These are phyloP conservation scores for Novymonas esmeraldas DNA, from an alignment of 208 protist species.

Conservation along the genomic window DNA sequence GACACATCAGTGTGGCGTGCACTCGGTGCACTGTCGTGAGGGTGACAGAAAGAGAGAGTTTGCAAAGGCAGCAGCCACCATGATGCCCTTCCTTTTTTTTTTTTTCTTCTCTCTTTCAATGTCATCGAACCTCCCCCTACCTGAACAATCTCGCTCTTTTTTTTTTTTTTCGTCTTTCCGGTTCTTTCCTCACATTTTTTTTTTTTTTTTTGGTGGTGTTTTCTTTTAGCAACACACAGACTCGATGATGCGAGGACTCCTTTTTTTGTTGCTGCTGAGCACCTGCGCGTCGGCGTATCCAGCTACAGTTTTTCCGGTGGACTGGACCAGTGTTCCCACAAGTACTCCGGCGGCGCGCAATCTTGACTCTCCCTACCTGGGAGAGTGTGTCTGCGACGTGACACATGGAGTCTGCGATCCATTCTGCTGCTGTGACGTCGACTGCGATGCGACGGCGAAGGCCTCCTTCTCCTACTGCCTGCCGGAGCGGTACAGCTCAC, in stretches of 20 bases:
- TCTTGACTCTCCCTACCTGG: constrained; percentile 77
- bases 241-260: constrained; percentile 1
- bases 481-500: constrained; percentile 50
- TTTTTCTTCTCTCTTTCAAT: no score
- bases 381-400: constrained; percentile 75
- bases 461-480: constrained; percentile 57
- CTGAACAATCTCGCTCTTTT: not conserved
- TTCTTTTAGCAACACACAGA: not conserved
- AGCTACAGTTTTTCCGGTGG: constrained; percentile 31
- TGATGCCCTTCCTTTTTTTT: no score
- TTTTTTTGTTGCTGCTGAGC: not conserved
- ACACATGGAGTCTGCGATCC: constrained; percentile 69
- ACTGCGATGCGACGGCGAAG: constrained; percentile 44
- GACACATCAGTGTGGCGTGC: no score
- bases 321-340: constrained; percentile 47
- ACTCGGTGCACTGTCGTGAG: no score
- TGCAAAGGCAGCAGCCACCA: no score
- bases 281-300: constrained; percentile 33
- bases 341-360: constrained; percentile 37
- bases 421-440: constrained; percentile 80
- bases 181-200: constrained; percentile 10
- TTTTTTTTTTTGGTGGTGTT: not conserved
- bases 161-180: constrained; percentile 3
- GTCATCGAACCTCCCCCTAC: no score
- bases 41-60: no score